Evolutionary conservation across 106 monocot genomes (phyloP).

Genomic region (Platanthera guangdongensis): DNA sequence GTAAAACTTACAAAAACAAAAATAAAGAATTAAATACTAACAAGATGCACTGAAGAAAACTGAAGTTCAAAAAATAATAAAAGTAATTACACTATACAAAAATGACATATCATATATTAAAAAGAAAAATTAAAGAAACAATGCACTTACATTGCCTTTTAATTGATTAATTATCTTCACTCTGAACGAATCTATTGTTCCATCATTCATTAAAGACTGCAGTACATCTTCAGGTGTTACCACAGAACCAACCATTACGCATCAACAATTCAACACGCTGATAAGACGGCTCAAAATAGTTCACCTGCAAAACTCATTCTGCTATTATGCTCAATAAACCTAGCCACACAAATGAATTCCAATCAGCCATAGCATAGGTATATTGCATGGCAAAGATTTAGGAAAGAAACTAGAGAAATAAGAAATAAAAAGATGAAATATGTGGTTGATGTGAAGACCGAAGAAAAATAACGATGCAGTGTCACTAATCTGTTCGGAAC

Average conservation of each 20-base stretch:
- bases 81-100: too few species aligned
- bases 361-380: not conserved
- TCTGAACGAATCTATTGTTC: slow-evolving; percentile 84
- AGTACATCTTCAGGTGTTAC: slow-evolving; percentile 86
- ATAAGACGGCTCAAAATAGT: not conserved
- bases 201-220: slow-evolving; percentile 88
- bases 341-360: not conserved
- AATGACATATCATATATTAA: too few species aligned
- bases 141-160: slow-evolving; percentile 83
- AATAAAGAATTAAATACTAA: not conserved
- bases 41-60: not conserved
- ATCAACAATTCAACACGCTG: not conserved
- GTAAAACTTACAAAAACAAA: not conserved
- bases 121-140: not conserved
- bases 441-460: too few species aligned
- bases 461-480: too few species aligned
- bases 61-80: not conserved
- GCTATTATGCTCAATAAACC: not conserved
- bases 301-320: not conserved
- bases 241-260: slow-evolving; percentile 37
- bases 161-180: slow-evolving; percentile 96
- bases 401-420: not conserved
- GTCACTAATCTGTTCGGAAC: too few species aligned
- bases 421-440: too few species aligned
- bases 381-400: not conserved